A percentile compares a stretch with the other conserved stretches of the same genome.
phyloP scores from a whole-genome alignment of 176 grass and related monocot genomes.

The Pontederia paniculata region DNA sequence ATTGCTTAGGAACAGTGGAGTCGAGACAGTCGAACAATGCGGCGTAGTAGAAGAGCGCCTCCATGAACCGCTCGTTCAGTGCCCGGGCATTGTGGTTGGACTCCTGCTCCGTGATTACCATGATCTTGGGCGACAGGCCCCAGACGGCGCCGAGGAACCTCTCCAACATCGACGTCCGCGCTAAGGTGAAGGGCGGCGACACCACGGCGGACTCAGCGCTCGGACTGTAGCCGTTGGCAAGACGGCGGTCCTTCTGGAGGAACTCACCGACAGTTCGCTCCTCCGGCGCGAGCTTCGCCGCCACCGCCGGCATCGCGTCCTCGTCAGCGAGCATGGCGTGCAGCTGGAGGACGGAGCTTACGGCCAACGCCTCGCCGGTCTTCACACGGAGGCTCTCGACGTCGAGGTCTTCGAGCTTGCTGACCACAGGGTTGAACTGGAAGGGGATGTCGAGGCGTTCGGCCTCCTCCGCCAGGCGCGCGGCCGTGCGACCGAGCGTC shows the following conservation, averaged over 20 bases:
- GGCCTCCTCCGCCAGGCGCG: slow-evolving; percentile 59
- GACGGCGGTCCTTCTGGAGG: slow-evolving; percentile 22
- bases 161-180: slow-evolving; percentile 34
- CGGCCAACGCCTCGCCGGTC: slow-evolving; percentile 75
- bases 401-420: slow-evolving; percentile 43
- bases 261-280: not conserved
- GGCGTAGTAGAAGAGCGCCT: slow-evolving; percentile 86
- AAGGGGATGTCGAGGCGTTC: slow-evolving; percentile 83
- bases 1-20: slow-evolving; percentile 40
- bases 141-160: slow-evolving; percentile 47
- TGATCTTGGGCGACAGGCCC: slow-evolving; percentile 55
- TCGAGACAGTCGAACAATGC: slow-evolving; percentile 90
- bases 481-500: slow-evolving; percentile 38
- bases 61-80: slow-evolving; percentile 66
- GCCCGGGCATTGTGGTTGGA: slow-evolving; percentile 62
- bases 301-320: not conserved
- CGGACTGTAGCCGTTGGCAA: not conserved
- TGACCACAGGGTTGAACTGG: slow-evolving; percentile 70
- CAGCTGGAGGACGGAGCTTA: slow-evolving; percentile 61
- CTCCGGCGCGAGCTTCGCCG: no score
- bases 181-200: slow-evolving; percentile 12
- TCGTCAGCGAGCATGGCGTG: slow-evolving; percentile 46
- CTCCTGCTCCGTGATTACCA: slow-evolving; percentile 81
- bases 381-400: slow-evolving; percentile 65
- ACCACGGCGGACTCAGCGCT: slow-evolving; percentile 5